Percentiles rank a stretch among this genome's conserved stretches.
phyloP scores from a whole-genome alignment of 2,329 filamentous ascomycete genomes.

The Fusarium sp. region DNA sequence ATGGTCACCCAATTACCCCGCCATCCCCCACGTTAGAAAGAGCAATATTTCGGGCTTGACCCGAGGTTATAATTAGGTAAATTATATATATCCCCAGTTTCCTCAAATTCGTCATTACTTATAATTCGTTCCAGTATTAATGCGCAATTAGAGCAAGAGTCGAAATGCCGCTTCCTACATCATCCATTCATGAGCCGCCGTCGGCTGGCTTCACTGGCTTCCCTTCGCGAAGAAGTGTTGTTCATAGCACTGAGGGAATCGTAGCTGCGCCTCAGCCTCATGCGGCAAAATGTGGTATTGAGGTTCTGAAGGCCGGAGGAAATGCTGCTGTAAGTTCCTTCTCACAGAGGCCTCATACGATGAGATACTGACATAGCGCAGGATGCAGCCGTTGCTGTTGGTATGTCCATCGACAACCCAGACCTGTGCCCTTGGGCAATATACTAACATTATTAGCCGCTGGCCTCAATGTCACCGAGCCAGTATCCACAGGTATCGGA shows the following conservation, averaged over 20 bases:
- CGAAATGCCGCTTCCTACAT: constrained; percentile 60
- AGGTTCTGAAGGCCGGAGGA: constrained; percentile 85
- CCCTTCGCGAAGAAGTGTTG: constrained; percentile 85
- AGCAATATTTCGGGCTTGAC: constrained; percentile 8
- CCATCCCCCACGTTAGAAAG: constrained; percentile 26
- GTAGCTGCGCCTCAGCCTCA: constrained; percentile 91
- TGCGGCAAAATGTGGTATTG: constrained; percentile 87
- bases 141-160: background rate
- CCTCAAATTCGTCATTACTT: no score
- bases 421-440: fast-evolving
- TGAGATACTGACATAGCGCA: constrained; percentile 50
- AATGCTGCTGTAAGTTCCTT: constrained; percentile 82
- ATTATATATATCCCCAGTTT: background rate
- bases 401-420: constrained; percentile 56
- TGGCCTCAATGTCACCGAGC: constrained; percentile 92
- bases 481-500: constrained; percentile 91
- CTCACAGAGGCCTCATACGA: background rate
- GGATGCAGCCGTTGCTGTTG: constrained; percentile 96
- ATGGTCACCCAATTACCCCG: constrained; percentile 32
- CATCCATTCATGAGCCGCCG: constrained; percentile 59
- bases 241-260: constrained; percentile 93
- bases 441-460: constrained; percentile 68
- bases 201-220: constrained; percentile 70
- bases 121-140: background rate
- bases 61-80: constrained; percentile 22